Base-by-base conservation (phyloP, 352 stramenopile species). In the Peronospora belbahrii region DNA sequence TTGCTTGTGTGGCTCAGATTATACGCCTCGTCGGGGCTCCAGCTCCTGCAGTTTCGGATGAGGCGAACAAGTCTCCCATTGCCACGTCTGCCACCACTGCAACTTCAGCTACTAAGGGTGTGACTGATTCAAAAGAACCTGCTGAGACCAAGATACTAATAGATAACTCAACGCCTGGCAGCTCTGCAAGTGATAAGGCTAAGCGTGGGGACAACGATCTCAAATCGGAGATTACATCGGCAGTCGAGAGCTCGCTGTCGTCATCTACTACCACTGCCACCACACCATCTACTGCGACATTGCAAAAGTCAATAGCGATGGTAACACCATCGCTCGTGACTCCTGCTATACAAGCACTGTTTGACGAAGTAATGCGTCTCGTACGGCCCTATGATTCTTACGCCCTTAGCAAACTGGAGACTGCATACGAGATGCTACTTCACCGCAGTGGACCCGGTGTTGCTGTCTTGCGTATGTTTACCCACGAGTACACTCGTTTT, bases 401-500 rank as follows among this genome's bases (percentile, higher is more conserved):
- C 44, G 79, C 77, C 13, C 54, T 85, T 6, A 59, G 50, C 24
- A 75, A 80, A n/a, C 48, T 93, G 13, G 64, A 85, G 60, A 65
- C 63, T 5, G 79, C 78, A 9, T 62, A 71, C 17, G 56, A 63
- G 22, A 87, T 86, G 66, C 54, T 89, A 11, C 36, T 69, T 14
- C 56, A 62, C 17, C 69, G 74, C 33, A 82, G 56, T 22, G 82
- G 82, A 7, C 82, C 79, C 0, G 76, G 56, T 1, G 60, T 93
- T 10, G 75, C 68, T 8, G 60, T 90, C 20, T 49, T 93, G 37
- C 69, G 69, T 22, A 79, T 75, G 47, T 62, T 93, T 25, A 70
- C 83, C 3, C 70, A 88, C 27, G 82, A 93, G 50, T 93, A 90
- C 64, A 93, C 82, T 37, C 78, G 78, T 9, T 86, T 88, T 45